Evolutionary conservation across 1,139 yeast genomes (phyloP).

Genomic region (Yamadazyma mexicana): DNA sequence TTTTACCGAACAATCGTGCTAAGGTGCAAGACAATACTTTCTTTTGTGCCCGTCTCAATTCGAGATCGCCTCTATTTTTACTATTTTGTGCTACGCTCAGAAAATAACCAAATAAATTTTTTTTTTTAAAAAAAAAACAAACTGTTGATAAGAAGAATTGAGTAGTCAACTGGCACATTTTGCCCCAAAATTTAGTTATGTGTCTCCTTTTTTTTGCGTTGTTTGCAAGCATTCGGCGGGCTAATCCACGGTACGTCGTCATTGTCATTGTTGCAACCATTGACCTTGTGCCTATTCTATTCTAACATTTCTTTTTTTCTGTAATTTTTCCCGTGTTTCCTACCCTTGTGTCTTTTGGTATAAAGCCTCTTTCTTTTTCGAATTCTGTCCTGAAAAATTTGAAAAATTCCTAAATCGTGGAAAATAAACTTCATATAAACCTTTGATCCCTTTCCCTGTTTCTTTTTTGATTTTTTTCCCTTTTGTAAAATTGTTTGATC

Average conservation of each 20-base stretch:
- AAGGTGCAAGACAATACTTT: not conserved
- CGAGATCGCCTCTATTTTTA: not conserved
- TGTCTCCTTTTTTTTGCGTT: not conserved
- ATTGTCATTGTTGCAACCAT: not conserved
- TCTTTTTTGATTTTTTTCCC: not conserved
- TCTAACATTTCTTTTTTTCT: not conserved
- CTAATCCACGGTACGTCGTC: not conserved
- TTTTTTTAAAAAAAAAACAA: no score
- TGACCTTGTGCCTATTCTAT: no score
- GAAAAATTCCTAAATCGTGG: slow-evolving; percentile 4
- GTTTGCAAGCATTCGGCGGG: no score
- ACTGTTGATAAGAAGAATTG: slow-evolving; percentile 2
- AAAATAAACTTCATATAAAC: slow-evolving; percentile 1
- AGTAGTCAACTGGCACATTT: slow-evolving; percentile 2
- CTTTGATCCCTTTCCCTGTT: slow-evolving; percentile 1
- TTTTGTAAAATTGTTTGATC: not conserved
- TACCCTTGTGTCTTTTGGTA: not conserved
- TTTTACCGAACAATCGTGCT: not conserved
- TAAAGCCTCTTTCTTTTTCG: not conserved
- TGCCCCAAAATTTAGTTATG: not conserved
- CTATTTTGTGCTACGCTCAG: no score
- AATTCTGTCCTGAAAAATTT: not conserved
- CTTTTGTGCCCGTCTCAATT: slow-evolving; percentile 1
- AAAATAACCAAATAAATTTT: no score
- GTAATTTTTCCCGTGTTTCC: not conserved